Evolutionary conservation across 345 rosid genomes (phyloP).

Genomic region (Citrus glauca): DNA sequence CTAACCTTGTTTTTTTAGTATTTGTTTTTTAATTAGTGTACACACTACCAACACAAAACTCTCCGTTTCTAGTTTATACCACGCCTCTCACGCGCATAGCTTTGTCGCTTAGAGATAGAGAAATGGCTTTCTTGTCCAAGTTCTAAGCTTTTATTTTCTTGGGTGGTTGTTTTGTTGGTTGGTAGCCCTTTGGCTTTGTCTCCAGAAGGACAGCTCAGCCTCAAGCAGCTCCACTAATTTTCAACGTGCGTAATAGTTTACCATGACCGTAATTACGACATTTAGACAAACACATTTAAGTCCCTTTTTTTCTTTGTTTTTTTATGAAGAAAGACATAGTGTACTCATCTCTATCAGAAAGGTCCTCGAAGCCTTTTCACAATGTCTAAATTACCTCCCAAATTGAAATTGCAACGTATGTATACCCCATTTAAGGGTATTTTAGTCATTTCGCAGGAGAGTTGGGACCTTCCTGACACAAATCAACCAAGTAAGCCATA

Average conservation of each 20-base stretch:
- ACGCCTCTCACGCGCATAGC: not conserved
- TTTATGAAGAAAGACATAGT: no score
- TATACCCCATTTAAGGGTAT: no score
- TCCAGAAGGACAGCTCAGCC: conserved; percentile 20
- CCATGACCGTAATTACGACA: not conserved
- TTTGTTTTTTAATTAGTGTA: no score
- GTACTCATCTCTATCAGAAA: not conserved
- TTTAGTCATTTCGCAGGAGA: no score
- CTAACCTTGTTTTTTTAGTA: not conserved
- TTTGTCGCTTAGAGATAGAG: not conserved
- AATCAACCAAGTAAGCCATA: no score
- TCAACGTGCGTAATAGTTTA: conserved; percentile 15
- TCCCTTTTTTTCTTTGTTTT: no score
- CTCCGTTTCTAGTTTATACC: not conserved
- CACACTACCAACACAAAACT: not conserved
- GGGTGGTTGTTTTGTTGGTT: conserved; percentile 21
- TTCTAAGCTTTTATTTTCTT: not conserved
- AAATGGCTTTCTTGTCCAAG: not conserved
- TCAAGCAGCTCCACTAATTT: not conserved
- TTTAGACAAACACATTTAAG: no score
- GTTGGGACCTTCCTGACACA: no score
- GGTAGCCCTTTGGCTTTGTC: not conserved
- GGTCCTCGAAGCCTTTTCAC: not conserved
- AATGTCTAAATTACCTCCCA: no score
- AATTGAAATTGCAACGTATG: no score